Base-by-base conservation (phyloP, 495 filamentous ascomycete species). In the Penicillium turbatum region DNA sequence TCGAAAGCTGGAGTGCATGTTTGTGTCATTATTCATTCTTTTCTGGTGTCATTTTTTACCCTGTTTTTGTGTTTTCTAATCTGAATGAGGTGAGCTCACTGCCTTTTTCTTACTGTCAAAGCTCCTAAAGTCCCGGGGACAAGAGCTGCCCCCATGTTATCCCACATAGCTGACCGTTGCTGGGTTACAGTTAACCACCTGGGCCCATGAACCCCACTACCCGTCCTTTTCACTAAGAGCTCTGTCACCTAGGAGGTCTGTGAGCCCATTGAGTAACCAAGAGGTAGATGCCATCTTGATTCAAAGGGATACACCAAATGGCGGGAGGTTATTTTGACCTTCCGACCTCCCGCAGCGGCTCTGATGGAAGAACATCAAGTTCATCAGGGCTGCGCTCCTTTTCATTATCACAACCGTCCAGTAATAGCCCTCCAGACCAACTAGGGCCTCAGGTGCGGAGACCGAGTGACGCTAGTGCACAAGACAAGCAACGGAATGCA, bases 271-370 rank as follows among this genome's bases (percentile, higher is more conserved):
- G 37, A 47, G 34, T 55, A 27, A 60, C 48, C 46, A 46, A 61
- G 24, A 36, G 9, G 17, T 26, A 38, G 31, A 40, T 44, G 16
- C 17, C 24, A 16, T 30, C 30, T 26, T 39, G 7, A 24, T 26
- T 17, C n/a, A n/a, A 47, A 48, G 17, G 15, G 38, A 38, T 49
- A 52, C 45, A 30, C 51, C 44, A 55, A 31, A 60, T 76, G 73
- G 73, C 62, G 51, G 67, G 71, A 48, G 67, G 70, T 36, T 73
- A 72, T 63, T 70, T 73, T 59, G 64, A 74, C 56, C 60, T 72
- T 39, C 68, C 68, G 31, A 61, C 63, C 50, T 72, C 66, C 36
- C 68, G 52, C 31, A 67, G 60, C 57, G 49, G 63, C 54, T 61
- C 68, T 49, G 64, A 73, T 67, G 56, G 48, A 60, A 51, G 53